Evolutionary conservation across 805 yeast species (phyloP).

Genomic region (Candida multigemmis): DNA sequence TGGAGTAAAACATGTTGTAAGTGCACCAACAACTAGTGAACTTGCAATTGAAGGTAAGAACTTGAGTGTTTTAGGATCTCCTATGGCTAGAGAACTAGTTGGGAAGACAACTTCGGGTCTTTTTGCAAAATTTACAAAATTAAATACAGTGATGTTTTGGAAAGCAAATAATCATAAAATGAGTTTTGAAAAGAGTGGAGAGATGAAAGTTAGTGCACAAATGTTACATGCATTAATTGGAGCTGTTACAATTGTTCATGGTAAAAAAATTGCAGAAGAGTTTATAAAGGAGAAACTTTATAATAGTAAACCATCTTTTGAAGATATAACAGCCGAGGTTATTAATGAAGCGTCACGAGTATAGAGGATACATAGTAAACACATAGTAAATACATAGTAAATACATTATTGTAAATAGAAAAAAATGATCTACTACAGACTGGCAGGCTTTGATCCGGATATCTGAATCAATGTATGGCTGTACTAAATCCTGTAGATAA

Average conservation of each 20-base stretch:
- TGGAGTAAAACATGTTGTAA: constrained; percentile 34
- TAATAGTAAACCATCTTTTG: constrained; percentile 15
- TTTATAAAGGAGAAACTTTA: constrained; percentile 49
- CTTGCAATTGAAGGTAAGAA: constrained; percentile 37
- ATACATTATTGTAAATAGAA: too few relatives aligned
- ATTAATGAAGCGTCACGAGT: constrained; percentile 18
- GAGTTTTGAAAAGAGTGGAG: constrained; percentile 43
- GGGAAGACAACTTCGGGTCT: constrained; percentile 43
- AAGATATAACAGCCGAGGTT: constrained; percentile 23
- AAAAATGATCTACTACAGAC: too few relatives aligned
- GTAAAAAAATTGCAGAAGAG: constrained; percentile 46
- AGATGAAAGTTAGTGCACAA: constrained; percentile 44
- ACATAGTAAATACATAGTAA: too few relatives aligned
- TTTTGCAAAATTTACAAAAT: constrained; percentile 39
- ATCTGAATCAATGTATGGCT: too few relatives aligned
- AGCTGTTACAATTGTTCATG: constrained; percentile 55
- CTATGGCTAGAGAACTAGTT: constrained; percentile 40
- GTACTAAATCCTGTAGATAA: too few relatives aligned
- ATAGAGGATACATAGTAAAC: too few relatives aligned
- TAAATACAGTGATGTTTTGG: constrained; percentile 58
- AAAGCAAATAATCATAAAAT: constrained; percentile 44
- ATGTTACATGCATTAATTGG: constrained; percentile 58
- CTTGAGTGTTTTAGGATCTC: constrained; percentile 54
- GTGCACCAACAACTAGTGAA: constrained; percentile 14
- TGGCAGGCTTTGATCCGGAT: too few relatives aligned